phyloP scores from a whole-genome alignment of 108 stramenopile genomes.

The Epithemia pelagica region DNA sequence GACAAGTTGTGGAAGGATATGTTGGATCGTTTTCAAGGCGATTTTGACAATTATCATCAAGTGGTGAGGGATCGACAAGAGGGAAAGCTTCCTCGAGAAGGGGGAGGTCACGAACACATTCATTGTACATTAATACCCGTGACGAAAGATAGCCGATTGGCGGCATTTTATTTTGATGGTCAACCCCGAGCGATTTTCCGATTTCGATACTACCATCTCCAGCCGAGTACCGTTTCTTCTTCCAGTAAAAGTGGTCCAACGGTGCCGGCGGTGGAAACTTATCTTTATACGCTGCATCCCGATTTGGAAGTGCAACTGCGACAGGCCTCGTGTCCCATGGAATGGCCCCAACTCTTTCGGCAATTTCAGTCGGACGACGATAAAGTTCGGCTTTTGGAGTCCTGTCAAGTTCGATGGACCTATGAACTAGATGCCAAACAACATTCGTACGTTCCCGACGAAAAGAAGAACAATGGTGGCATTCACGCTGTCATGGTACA shows the following conservation, averaged over 20 bases:
- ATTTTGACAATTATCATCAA: conserved; percentile 83
- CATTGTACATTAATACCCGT: conserved; percentile 74
- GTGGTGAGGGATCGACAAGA: conserved; percentile 58
- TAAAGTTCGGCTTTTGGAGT: conserved; percentile 11
- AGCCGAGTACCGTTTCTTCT: conserved; percentile 3
- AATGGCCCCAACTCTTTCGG: conserved; percentile 33
- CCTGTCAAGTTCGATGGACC: conserved; percentile 71
- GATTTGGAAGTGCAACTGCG: conserved; percentile 45
- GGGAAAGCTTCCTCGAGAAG: conserved; percentile 57
- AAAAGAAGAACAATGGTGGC: conserved; percentile 3
- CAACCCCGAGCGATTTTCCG: conserved; percentile 75
- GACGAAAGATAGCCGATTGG: conserved; percentile 30
- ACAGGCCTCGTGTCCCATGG: conserved; percentile 14
- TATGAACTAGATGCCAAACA: conserved; percentile 44
- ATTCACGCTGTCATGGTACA: conserved; percentile 78
- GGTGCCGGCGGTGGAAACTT: conserved; percentile 42
- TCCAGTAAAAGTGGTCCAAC: neutral
- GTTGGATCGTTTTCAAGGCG: conserved; percentile 60
- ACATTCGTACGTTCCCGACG: conserved; percentile 42
- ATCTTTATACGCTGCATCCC: conserved; percentile 49
- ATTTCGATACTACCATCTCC: conserved; percentile 63
- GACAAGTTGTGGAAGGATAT: neutral
- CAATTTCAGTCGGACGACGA: conserved; percentile 8
- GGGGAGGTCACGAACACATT: conserved; percentile 82
- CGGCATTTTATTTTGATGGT: conserved; percentile 83